Conservation (phyloP, 2,329 filamentous ascomycete genomes). For the Neonectria ditissima region DNA sequence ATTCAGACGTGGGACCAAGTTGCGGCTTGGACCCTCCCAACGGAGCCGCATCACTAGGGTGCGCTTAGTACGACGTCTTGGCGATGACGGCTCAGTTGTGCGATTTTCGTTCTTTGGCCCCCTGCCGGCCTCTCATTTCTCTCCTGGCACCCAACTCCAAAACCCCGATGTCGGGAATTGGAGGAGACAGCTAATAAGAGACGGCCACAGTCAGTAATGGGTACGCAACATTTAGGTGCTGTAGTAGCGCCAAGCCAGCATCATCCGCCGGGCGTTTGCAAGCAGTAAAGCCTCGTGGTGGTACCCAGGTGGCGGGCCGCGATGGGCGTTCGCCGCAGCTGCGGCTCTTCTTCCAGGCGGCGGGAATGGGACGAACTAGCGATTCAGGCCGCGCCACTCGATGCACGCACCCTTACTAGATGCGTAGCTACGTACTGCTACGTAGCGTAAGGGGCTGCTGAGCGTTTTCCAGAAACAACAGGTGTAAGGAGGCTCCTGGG, state of each 20-base stretch:
- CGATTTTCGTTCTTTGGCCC: constrained; percentile 3
- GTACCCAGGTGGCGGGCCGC: constrained; percentile 1
- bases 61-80: constrained; percentile 15
- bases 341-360: constrained; percentile 21
- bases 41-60: constrained; percentile 29
- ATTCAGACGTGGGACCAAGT: constrained; percentile 23
- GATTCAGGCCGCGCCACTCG: constrained; percentile 21
- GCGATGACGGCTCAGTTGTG: constrained; percentile 19
- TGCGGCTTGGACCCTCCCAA: constrained; percentile 16
- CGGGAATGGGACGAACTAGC: constrained; percentile 28
- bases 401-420: constrained; percentile 19
- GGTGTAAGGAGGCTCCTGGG: constrained; percentile 22
- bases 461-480: constrained; percentile 34
- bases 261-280: not conserved
- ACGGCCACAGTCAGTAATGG: not conserved
- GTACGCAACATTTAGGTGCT: constrained; percentile 13
- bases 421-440: not conserved
- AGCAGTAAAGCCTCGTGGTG: not conserved
- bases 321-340: constrained; percentile 19
- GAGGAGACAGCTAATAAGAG: not conserved
- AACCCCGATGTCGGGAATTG: constrained; percentile 10
- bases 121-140: not conserved
- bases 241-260: not conserved
- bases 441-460: constrained; percentile 14
- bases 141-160: not conserved